These are phyloP conservation scores for Kodamaea hsintzibuensis DNA, from an alignment of 805 yeast species.

Conservation along the genomic window DNA sequence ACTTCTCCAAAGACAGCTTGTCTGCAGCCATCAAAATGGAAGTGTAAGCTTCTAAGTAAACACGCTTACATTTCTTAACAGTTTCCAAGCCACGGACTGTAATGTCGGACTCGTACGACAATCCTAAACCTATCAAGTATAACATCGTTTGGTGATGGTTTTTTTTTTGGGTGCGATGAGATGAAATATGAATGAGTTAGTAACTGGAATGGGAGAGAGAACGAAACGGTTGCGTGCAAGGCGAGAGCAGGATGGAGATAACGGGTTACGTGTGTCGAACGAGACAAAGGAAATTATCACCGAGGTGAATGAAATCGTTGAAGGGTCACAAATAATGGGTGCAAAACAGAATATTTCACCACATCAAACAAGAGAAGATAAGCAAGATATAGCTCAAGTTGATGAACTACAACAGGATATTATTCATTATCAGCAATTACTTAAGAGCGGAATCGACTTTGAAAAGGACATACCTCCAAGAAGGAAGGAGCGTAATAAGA, in stretches of 20 bases:
- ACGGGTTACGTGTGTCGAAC: background rate
- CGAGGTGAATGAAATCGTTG: background rate
- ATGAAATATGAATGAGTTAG: background rate
- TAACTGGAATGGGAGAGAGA: background rate
- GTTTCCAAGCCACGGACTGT: constrained; percentile 92
- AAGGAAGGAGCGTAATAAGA: constrained; percentile 7
- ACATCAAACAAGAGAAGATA: background rate
- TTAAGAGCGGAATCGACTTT: constrained; percentile 16
- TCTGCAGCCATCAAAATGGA: constrained; percentile 94
- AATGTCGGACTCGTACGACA: constrained; percentile 85
- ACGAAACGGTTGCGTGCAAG: background rate
- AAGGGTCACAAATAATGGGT: background rate
- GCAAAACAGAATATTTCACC: background rate
- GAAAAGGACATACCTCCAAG: constrained; percentile 31
- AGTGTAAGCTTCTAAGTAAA: constrained; percentile 95
- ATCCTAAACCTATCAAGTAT: constrained; percentile 87
- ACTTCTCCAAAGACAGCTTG: constrained; percentile 68
- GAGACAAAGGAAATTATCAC: too few relatives aligned
- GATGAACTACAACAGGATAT: constrained; percentile 21
- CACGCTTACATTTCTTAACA: constrained; percentile 80
- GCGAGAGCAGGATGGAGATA: background rate
- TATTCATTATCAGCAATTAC: constrained; percentile 19
- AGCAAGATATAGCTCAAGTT: background rate
- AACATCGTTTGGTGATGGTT: constrained; percentile 52
- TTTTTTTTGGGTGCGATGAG: background rate